Percentiles rank a stretch among this genome's conserved stretches.
phyloP scores from a whole-genome alignment of 257 asterid species.

The Ilex aquifolium region DNA sequence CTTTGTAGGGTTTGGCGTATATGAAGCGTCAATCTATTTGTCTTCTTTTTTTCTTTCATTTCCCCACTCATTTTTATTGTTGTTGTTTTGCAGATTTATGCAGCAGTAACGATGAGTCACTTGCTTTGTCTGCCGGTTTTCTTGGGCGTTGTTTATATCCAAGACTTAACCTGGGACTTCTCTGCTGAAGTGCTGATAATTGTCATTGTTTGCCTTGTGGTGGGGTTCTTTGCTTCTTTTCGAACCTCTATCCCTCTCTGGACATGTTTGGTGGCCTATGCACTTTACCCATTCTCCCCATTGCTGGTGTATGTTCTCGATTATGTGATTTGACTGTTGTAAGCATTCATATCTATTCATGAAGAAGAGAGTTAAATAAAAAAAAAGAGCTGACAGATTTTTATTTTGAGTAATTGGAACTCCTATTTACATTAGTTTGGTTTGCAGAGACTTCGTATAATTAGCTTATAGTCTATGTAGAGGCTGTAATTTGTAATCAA shows the following conservation, averaged over 20 bases:
- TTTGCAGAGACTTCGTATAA: too few species aligned
- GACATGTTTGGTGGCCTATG: constrained; percentile 9
- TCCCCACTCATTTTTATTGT: too few species aligned
- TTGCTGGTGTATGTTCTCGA: constrained; percentile 6
- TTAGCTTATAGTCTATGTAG: too few species aligned
- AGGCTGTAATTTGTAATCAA: too few species aligned
- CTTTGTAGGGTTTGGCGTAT: too few species aligned
- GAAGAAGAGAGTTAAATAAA: too few species aligned
- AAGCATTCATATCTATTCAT: too few species aligned
- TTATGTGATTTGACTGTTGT: constrained; percentile 16
- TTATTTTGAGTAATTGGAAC: too few species aligned
- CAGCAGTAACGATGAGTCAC: constrained; percentile 14
- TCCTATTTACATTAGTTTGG: too few species aligned
- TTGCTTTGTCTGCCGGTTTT: constrained; percentile 6
- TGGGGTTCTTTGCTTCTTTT: constrained; percentile 3
- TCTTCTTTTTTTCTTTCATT: too few species aligned
- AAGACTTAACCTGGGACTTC: constrained; percentile 12
- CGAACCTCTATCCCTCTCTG: constrained; percentile 10
- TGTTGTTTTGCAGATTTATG: constrained; percentile 7
- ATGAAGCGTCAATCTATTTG: too few species aligned
- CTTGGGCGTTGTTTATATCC: constrained; percentile 6
- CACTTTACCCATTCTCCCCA: constrained; percentile 6
- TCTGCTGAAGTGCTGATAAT: constrained; percentile 10
- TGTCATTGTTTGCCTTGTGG: constrained; percentile 6
- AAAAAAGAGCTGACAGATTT: too few species aligned